Evolutionary conservation across 2,329 filamentous ascomycete species (phyloP), one percentile per base, ranked within the genome.

Genomic region (Cercospora sp.): DNA sequence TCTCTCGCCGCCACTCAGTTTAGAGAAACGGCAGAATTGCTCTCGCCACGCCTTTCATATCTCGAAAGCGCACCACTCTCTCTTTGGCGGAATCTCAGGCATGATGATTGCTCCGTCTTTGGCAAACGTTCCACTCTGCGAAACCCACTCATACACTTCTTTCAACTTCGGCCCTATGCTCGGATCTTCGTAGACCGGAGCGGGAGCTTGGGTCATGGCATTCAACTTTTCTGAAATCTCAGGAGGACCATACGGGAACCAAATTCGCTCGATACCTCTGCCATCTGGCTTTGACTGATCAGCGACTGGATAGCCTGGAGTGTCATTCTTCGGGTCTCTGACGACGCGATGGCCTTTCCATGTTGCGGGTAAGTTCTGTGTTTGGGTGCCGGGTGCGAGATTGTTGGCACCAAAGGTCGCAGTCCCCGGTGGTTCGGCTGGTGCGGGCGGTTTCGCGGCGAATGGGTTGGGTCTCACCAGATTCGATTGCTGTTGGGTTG

Each of bases 41-140:
- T 28, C 26, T 28, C 26, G 26, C 26, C 7, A 12, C 3, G 30
- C 28, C 36, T 5, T 28, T 65, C 59, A 75, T 31, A 74, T 61
- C 60, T 78, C 76, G 63, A 69, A 77, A 9, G 72, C 88, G 89
- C 78, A 69, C 83, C 89, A 94, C 75, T 94, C 92, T 69, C 88
- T 84, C 79, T 89, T 89, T 0, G 94, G 94, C 20, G 94, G 92
- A 57, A 93, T 81, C 73, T 90, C 85, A 0, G 94, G 94, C 81
- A 97, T 90, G 6, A 89, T 74, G n/a, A 64, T 67, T 3, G 42
- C 55, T 0, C 89, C 90, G 39, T 88, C 87, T 51, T 86, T 84
- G 5, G 48, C 45, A 78, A 96, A 97, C 33, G 78, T 79, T 0
- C 92, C 92, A 20, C 86, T 87, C 70, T 87, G 83, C 57, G 85